Conservation (phyloP, 176 grass and related monocot genomes). For the Thinopyrum elongatum region DNA sequence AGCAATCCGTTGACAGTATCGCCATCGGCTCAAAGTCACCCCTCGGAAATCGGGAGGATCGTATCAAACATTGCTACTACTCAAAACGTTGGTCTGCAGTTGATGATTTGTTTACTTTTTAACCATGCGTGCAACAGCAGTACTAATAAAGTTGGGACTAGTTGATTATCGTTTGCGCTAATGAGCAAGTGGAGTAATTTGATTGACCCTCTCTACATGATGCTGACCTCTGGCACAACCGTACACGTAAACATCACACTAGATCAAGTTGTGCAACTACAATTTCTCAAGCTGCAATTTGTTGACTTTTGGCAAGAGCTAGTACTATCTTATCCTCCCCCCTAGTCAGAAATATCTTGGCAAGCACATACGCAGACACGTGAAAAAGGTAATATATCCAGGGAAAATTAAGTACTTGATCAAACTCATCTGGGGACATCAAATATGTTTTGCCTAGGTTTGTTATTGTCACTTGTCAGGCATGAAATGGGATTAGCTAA, state of each 20-base stretch:
- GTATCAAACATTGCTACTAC: background rate
- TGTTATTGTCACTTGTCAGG: too few species aligned
- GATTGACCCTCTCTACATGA: background rate
- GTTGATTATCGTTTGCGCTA: background rate
- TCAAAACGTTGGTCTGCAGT: background rate
- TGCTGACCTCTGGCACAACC: background rate
- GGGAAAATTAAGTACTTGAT: too few species aligned
- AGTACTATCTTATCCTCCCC: background rate
- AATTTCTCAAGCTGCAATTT: background rate
- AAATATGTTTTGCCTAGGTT: background rate
- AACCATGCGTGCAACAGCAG: background rate
- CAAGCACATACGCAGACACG: background rate
- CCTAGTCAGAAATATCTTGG: background rate
- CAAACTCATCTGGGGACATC: background rate
- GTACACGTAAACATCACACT: constrained; percentile 31
- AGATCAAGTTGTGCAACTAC: background rate
- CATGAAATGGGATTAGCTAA: too few species aligned
- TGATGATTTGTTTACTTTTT: background rate
- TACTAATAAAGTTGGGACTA: background rate
- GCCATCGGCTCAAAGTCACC: background rate
- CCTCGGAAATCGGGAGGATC: background rate
- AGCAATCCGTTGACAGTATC: constrained; percentile 7
- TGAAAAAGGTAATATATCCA: background rate
- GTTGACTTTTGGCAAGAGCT: background rate
- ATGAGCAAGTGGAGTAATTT: background rate